Conservation (phyloP, 495 filamentous ascomycete genomes). For the Neurospora sp. region DNA sequence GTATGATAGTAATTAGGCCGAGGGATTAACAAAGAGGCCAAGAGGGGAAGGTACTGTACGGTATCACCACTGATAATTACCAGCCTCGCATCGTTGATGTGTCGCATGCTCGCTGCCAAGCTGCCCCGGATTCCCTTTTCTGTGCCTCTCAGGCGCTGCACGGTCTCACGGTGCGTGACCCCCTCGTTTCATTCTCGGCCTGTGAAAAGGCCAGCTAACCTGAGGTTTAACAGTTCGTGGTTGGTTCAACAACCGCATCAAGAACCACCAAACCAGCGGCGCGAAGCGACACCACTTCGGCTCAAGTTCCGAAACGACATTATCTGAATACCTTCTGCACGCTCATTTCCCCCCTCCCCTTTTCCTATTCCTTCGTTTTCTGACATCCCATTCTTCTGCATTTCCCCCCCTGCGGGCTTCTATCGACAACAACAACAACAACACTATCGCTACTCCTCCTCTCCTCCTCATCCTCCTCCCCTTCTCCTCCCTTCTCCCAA, state of each 20-base stretch:
- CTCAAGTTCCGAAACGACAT: neutral
- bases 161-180: neutral
- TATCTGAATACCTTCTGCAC: constrained; percentile 1
- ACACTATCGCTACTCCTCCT: neutral
- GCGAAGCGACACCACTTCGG: neutral
- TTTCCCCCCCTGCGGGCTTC: neutral
- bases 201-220: neutral
- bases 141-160: neutral
- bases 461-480: neutral
- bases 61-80: neutral
- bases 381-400: neutral
- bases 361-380: neutral
- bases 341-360: neutral
- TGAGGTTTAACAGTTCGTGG: neutral
- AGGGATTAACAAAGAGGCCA: neutral
- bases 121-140: neutral
- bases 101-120: neutral
- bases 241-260: constrained; percentile 1
- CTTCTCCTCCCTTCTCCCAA: neutral
- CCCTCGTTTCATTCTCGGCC: neutral
- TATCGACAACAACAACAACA: neutral
- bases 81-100: neutral
- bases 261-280: neutral
- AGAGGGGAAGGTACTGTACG: neutral
- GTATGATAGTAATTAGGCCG: no score